Conservation (phyloP, 768 basidiomycete species). For the Macrolepiota albuminosa region DNA sequence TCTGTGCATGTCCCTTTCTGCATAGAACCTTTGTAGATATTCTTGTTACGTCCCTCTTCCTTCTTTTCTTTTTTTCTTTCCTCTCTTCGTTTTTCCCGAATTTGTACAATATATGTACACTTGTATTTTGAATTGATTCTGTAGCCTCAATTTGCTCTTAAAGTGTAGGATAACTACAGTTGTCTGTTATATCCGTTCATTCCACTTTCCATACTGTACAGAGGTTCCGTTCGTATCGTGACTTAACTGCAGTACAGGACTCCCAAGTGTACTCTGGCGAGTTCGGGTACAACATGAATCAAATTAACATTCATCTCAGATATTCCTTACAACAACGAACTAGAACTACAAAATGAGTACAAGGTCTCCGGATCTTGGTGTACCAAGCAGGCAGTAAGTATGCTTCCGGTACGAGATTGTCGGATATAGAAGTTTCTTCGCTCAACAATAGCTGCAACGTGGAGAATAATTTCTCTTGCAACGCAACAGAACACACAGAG, state of each 20-base stretch:
- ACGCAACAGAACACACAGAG: conserved; percentile 72
- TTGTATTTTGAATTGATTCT: neutral
- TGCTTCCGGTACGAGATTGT: conserved; percentile 84
- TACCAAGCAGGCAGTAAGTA: neutral
- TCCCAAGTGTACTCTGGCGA: neutral
- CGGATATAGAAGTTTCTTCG: conserved; percentile 73
- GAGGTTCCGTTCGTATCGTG: no score
- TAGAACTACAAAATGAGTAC: neutral
- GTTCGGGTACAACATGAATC: neutral
- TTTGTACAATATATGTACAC: neutral
- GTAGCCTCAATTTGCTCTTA: neutral
- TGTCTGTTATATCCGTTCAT: neutral
- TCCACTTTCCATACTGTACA: neutral
- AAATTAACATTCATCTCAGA: neutral
- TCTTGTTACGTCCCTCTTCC: neutral
- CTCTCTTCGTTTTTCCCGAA: neutral
- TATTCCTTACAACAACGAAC: neutral
- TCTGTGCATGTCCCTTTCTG: no score
- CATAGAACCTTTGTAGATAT: neutral
- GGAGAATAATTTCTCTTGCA: conserved; percentile 61
- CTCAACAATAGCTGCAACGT: conserved; percentile 74
- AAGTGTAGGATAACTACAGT: neutral
- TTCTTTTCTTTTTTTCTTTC: neutral
- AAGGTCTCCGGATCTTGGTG: neutral
- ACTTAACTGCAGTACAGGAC: neutral